Conservation (phyloP, 1,284 basidiomycete species). For the Ceratobasidium theobromae region DNA sequence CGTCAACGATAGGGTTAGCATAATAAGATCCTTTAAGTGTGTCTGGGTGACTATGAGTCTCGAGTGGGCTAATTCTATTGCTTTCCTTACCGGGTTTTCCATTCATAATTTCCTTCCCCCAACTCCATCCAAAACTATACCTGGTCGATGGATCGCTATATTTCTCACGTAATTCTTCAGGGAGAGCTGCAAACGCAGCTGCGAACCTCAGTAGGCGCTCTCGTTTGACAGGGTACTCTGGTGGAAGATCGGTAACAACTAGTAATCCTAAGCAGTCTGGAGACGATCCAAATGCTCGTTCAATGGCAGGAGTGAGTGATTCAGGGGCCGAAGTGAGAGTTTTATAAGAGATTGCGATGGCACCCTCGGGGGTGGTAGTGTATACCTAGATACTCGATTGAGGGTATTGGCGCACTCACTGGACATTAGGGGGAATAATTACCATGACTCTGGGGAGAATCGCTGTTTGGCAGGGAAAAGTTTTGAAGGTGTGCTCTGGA, state of each 20-base stretch:
- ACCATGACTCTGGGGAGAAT: neutral
- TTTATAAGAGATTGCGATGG: conserved; percentile 69
- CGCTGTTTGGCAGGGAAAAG: neutral
- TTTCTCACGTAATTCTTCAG: conserved; percentile 62
- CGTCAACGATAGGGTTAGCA: conserved; percentile 78
- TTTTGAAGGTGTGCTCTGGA: neutral
- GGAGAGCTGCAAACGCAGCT: conserved; percentile 70
- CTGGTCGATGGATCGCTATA: conserved; percentile 67
- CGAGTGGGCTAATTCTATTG: conserved; percentile 6
- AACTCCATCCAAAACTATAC: conserved; percentile 91
- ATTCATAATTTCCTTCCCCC: conserved; percentile 96
- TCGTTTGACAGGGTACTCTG: conserved; percentile 60
- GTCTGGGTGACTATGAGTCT: conserved; percentile 51
- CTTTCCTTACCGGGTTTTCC: conserved; percentile 68
- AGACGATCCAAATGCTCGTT: conserved; percentile 77
- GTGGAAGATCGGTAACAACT: conserved; percentile 76
- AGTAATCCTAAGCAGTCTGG: conserved; percentile 77
- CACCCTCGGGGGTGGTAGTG: conserved; percentile 48
- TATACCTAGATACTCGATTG: neutral
- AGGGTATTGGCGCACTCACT: neutral
- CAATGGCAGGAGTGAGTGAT: conserved; percentile 58
- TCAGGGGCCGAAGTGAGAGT: conserved; percentile 60
- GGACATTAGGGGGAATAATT: neutral
- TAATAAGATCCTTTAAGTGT: conserved; percentile 89
- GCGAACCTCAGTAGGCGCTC: conserved; percentile 71